Evolutionary conservation across 495 filamentous ascomycete species (phyloP), one percentile per base, ranked within the genome.

Genomic region (Talaromyces borbonicus): DNA sequence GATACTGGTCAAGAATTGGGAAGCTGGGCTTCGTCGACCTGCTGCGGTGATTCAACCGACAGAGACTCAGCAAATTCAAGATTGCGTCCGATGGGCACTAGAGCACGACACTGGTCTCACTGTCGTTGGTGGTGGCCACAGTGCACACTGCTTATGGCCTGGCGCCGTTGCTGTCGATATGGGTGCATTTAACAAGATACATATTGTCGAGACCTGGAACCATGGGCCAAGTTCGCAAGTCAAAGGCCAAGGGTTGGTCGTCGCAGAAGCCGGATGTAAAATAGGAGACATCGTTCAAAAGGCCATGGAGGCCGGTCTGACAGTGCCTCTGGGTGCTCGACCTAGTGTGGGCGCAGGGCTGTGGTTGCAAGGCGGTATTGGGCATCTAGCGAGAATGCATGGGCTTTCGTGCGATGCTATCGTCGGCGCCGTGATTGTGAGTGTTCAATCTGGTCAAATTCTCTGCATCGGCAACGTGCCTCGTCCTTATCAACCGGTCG

Each of bases 341-440:
- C 79, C 77, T 54, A 79, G 78, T 47, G 77, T 81, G 36, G 79
- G 78, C 26, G 71, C 74, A 5, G 78, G 79, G 19, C 51, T 77
- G 31, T 81, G 75, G 76, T 60, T 83, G 40, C 78, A 83, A 66
- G 79, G 78, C 46, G 78, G 78, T 52, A 78, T 83, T 36, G 78
- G 78, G 9, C 75, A 80, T 56, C 63, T 81, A 40, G 54, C 74
- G 42, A 71, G 78, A 47, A 43, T 69, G 31, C 53, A 80, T 47
- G 77, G 78, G 19, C 77, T 83, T 23, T 52, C 77, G 8, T 81
- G 75, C 57, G 78, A 83, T 56, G 58, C 72, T 42, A 75, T 83
- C 48, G 61, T 80, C 36, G 78, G 77, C 56, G 76, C 67, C 18
- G 68, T 80, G 15, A 27, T 80, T 35, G 74, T 81, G 62, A 74